Evolutionary conservation across 257 asterid species (phyloP), one percentile per base, ranked within the genome.

Genomic region (Petrea volubilis): DNA sequence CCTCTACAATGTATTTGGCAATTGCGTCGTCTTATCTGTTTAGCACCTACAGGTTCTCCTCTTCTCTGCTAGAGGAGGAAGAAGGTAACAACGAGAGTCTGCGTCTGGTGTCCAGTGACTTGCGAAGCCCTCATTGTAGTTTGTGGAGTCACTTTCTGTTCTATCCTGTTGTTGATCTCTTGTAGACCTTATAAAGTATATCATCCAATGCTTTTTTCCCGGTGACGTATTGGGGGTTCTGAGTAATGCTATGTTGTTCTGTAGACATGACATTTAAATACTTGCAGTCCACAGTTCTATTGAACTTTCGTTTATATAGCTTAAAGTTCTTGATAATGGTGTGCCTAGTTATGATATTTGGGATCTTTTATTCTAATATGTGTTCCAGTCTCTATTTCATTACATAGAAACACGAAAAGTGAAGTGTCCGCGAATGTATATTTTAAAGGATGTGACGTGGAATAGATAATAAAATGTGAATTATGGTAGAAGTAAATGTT

Each of bases 81-180:
- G 18, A 43, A 23, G 3, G 72, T 38, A 64, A 67, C 40, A 44
- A 21, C 5, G 18, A 28, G 77, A 74, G 60, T 51, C 58, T 43
- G 50, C n/a, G n/a, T n/a, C n/a, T n/a, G n/a, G n/a, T n/a, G n/a
- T n/a, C n/a, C n/a, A n/a, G 13, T 25, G 20, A 8, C 24, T 34
- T 64, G 33, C 49, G 61, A 58, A 55, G 55, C 58, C 63, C 58
- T 53, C 28, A 44, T 15, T 58, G 75, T 68, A 33, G 73, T 64
- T 55, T 47, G n/a, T 7, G 20, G n/a, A n/a, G 57, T 73, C 61
- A 3, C 43, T 38, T 60, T 70, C 43, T 38, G 53, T 70, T 64
- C 51, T 38, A 12, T 66, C 71, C 64, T 78, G 71, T 52, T 64
- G 75, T 68, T 33, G 2, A 50, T 63, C 67, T 68, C 41, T 5